Evolutionary conservation across 345 rosid genomes (phyloP), one percentile per base, ranked within the genome.

Genomic region (Viola odorata): DNA sequence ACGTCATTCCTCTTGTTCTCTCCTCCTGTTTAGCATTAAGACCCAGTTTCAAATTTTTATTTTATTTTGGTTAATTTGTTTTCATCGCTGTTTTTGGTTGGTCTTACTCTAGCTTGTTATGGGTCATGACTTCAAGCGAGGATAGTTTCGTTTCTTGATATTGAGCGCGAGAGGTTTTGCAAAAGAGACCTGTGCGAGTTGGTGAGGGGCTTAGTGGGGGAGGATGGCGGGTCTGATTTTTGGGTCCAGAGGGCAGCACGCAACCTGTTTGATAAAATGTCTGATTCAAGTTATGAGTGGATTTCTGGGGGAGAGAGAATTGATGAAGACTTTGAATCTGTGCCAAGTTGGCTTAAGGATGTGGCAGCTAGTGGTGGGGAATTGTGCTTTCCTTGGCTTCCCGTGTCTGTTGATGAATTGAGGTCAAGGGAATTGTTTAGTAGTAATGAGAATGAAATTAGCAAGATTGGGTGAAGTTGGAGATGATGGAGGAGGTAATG

Each of bases 161-260:
- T 59, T 15, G 89, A 91, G 62, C 74, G 62, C 16, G 67, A 36
- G 67, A 75, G 80, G 68, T 88, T 88, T 69, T 63, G 77, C 70
- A 66, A 53, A n/a, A 59, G 63, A 56, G 88, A 80, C n/a, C 69
- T 86, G 66, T 55, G 69, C 41, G 73, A 60, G 65, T 75, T 88
- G 41, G 84, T 85, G n/a, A 68, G 77, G 58, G 68, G 65, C 14
- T 45, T 91, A n/a, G 48, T 84, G 81, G 37, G 63, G 13, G 77
- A 63, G 1, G 15, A 55, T 38, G 58, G 65, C 7, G 77, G 38
- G 53, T 57, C 72, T 8, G 87, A 82, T 57, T 86, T 86, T 54
- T 88, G 90, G 91, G 96, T 80, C 37, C 68, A 65, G 68, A 82
- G 67, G 55, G 85, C 81, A 63, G 90, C 95, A 44, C 85, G 67